A percentile compares a stretch with the other conserved stretches of the same genome.
Conservation (phyloP, 2,329 filamentous ascomycete genomes). For the Alternaria sp. region DNA sequence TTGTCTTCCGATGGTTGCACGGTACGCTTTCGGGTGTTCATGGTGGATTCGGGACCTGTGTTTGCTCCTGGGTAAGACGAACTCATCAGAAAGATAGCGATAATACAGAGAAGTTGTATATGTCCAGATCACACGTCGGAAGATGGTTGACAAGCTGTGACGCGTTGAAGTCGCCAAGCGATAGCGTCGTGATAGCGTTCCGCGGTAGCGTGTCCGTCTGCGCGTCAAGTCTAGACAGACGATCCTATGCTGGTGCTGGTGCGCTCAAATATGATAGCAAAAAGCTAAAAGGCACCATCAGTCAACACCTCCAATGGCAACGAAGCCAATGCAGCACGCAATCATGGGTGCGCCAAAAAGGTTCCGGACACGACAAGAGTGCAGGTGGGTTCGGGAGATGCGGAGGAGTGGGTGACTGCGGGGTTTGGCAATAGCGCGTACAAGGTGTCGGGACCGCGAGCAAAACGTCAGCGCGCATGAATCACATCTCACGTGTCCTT, state of each 20-base stretch:
- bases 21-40: slow-evolving; percentile 11
- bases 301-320: background rate
- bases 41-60: slow-evolving; percentile 4
- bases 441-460: background rate
- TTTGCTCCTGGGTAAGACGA: background rate
- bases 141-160: background rate
- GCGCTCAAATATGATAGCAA: background rate
- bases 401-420: slow-evolving; percentile 18
- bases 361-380: slow-evolving; percentile 1
- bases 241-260: too few relatives aligned
- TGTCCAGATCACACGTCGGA: background rate
- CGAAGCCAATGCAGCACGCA: background rate
- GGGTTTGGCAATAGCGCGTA: slow-evolving; percentile 20
- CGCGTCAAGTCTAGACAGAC: background rate
- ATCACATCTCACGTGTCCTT: slow-evolving; percentile 10
- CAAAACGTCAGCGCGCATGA: slow-evolving; percentile 13
- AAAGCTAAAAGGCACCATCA: background rate
- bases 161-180: slow-evolving; percentile 2
- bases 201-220: too few relatives aligned
- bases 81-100: background rate
- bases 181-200: background rate
- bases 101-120: background rate
- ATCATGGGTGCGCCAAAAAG: background rate
- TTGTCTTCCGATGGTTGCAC: slow-evolving; percentile 7
- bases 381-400: slow-evolving; percentile 9